These are phyloP conservation scores for Lentinula detonsa DNA, from an alignment of 768 basidiomycete genomes.

Conservation along the genomic window DNA sequence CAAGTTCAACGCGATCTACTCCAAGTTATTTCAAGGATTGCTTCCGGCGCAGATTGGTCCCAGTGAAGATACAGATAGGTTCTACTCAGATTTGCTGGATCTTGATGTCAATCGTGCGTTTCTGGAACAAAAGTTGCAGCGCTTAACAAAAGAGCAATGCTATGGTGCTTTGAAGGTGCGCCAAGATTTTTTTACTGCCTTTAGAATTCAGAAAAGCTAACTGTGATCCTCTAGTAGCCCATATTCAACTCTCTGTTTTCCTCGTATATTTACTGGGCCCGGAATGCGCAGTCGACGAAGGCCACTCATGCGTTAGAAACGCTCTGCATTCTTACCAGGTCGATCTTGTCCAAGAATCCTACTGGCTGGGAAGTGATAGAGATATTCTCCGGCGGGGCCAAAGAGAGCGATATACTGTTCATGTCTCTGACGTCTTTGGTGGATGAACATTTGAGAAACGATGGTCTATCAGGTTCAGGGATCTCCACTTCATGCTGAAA, in stretches of 20 bases:
- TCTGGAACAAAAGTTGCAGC: slow-evolving; percentile 31
- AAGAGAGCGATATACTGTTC: slow-evolving; percentile 52
- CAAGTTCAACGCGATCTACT: slow-evolving; percentile 41
- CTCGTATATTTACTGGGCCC: slow-evolving; percentile 36
- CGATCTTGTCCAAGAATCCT: slow-evolving; percentile 49
- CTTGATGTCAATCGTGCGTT: slow-evolving; percentile 47
- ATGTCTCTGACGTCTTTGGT: slow-evolving; percentile 29
- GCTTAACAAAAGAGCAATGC: slow-evolving; percentile 43
- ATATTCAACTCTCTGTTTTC: slow-evolving; percentile 44
- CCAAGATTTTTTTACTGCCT: background rate
- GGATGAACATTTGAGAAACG: slow-evolving; percentile 39
- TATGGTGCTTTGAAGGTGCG: slow-evolving; percentile 46
- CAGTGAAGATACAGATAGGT: slow-evolving; percentile 33
- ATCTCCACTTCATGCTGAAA: no score
- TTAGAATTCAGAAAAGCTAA: background rate
- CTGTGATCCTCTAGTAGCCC: slow-evolving; percentile 33
- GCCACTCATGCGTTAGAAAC: slow-evolving; percentile 44
- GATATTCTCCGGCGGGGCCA: slow-evolving; percentile 54
- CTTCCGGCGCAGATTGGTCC: slow-evolving; percentile 37
- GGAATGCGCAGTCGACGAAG: slow-evolving; percentile 25
- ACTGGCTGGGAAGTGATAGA: slow-evolving; percentile 75
- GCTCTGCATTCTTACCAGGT: slow-evolving; percentile 38
- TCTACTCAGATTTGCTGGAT: slow-evolving; percentile 49
- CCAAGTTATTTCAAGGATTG: slow-evolving; percentile 46
- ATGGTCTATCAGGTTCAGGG: slow-evolving; percentile 33